Evolutionary conservation across 495 filamentous ascomycete genomes (phyloP).

Genomic region (Xylaria castorea): DNA sequence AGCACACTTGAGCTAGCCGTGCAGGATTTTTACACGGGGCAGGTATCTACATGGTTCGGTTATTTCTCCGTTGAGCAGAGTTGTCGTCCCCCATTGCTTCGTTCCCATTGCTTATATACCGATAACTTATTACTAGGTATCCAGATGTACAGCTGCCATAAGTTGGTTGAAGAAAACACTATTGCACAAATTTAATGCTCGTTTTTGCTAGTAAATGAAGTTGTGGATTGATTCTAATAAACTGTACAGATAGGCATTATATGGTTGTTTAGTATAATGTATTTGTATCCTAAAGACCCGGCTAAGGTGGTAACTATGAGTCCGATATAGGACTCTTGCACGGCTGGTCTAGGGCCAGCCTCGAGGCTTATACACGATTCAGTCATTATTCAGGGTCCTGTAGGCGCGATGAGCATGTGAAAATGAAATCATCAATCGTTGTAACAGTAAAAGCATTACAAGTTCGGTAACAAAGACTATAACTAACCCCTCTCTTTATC

Average conservation of each 20-base stretch:
- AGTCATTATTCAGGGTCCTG: constrained; percentile 18
- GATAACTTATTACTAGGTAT: not conserved
- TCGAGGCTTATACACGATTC: constrained; percentile 23
- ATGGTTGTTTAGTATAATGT: not conserved
- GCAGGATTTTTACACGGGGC: not conserved
- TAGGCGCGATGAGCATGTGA: constrained; percentile 4
- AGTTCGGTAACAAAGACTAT: not conserved
- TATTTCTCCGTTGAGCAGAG: not conserved
- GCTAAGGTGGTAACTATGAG: constrained; percentile 10
- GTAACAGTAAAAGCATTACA: not conserved
- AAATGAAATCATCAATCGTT: not conserved
- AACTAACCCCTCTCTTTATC: not conserved
- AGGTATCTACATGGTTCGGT: not conserved
- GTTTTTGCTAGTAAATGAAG: not conserved
- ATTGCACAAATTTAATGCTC: not conserved
- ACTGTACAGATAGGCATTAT: not conserved
- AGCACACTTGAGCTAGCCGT: not conserved
- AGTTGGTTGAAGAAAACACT: not conserved
- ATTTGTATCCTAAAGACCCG: not conserved
- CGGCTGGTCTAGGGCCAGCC: not conserved
- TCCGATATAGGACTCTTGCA: not conserved
- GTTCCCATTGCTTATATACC: not conserved
- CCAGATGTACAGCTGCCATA: not conserved
- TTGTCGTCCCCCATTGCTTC: not conserved
- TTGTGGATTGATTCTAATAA: not conserved